Evolutionary conservation across 2,329 filamentous ascomycete genomes (phyloP), one percentile per base, ranked within the genome.

Genomic region (Sphaerulina musiva): DNA sequence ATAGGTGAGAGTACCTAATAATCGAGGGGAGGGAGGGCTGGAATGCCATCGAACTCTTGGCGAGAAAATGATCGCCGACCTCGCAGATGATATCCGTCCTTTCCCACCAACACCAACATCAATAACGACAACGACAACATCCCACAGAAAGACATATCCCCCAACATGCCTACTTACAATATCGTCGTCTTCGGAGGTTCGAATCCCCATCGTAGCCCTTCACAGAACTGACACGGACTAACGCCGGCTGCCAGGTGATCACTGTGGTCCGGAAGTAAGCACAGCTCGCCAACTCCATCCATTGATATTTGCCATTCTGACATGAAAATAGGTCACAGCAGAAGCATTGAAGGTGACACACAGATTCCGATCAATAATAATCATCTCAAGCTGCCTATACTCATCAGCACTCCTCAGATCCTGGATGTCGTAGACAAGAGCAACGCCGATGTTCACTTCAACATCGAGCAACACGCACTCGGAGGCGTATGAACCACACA

Each of bases 391-490:
- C 41, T 36, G n/a, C 10, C 20, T 17, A 36, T 26, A n/a, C 41
- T 57, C 20, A 57, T 11, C 8, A 43, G 12, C 34, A 44, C 6
- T 32, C 32, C 44, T 34, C 66, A 95, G 88, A 76, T 93, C 62
- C 80, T 97, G 68, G 86, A 85, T 69, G 79, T 86, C 4, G 77
- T 97, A 55, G 87, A 95, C 76, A 80, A 84, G 65, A 75, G 78
- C 63, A 84, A 82, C 68, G 80, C 84, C 53, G 81, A 84, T 62
- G 79, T 86, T 70, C 85, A 85, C 66, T 95, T 97, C 77, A 89
- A 93, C 70, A 86, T 96, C 66, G 82, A 95, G 69, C 83, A 95
- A 53, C 89, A 96, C 70, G 79, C 95, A 54, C 81, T 98, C 55
- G 91, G 93, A 67, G 92, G 93, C 67, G 92, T 95, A 82, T 77